Evolutionary conservation across 2,329 filamentous ascomycete genomes (phyloP), one percentile per base, ranked within the genome.

Genomic region (Conoideocrella luteorostrata): DNA sequence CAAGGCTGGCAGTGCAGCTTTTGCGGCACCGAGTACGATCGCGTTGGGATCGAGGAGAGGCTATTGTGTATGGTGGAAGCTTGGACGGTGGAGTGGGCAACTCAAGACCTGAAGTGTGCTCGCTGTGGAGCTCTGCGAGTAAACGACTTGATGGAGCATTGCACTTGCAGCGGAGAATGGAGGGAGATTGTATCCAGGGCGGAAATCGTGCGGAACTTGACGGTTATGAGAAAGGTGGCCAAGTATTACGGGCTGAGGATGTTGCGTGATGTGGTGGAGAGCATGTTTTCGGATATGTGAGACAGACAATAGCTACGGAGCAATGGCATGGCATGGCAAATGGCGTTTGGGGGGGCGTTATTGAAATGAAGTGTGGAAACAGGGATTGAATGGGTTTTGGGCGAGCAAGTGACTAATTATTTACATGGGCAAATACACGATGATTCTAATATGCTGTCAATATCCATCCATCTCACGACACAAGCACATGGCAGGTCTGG

Each of bases 141-240:
- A 32, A 97, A 95, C 61, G 91, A 96, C 57, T 94, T 97, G 56
- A 89, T 93, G 82, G 91, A 96, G 63, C 90, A 97, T 64, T 98
- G 94, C 65, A 85, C 83, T 10, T 98, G 93, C 70, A 88, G 87
- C 48, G 93, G 93, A 4, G 77, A 78, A 47, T 98, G 93, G 93
- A 75, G 74, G 15, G 80, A 80, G 51, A 87, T 81, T 17, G 72
- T 90, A 47, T 77, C 82, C 52, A 73, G 75, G 50, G 78, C 75
- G 23, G 85, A 86, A 22, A 68, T 91, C 21, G 65, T 77, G 56
- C 78, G 71, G 59, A 76, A 70, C 59, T 55, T 97, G 56, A 72
- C 63, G 33, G 84, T 95, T 4, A 83, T 88, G 64, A 74, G 71
- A 52, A 81, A 77, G 42, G 90, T 95, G 39, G 87, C 87, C 7